Base-by-base conservation (phyloP, 2,329 filamentous ascomycete genomes). In the Elsinoe ampelina region DNA sequence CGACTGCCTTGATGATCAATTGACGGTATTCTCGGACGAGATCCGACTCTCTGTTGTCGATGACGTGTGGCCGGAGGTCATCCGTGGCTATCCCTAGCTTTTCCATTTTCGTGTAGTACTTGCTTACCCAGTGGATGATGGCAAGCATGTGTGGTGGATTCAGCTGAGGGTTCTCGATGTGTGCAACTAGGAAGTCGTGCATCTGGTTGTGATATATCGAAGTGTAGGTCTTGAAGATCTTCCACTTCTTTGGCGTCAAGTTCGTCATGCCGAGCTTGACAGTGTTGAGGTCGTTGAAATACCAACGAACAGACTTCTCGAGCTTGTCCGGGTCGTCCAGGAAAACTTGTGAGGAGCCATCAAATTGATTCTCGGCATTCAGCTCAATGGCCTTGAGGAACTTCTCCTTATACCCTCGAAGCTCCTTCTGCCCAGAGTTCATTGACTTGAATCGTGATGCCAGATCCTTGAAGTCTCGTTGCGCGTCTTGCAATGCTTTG, bases 181-280 rank as follows among this genome's bases (percentile, higher is more conserved):
- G 83, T 22, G 77, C 82, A 55, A 95, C 75, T 8, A 98, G 79
- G 70, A 93, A 95, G 70, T 96, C 89, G 73, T 95, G 93, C 92
- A 98, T 97, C 63, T 92, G 80, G 62, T 82, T 80, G 73, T 98
- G 93, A 69, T 98, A 98, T 60, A 95, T 91, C 65, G 87, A 81
- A 59, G 84, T 86, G 70, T 95, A 98, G 1, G 87, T 93, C 68
- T 87, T 85, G 73, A 91, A 87, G 48, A 98, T 95, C 68, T 86
- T 91, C 93, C 93, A 98, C 71, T 93, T 95, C 73, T 88, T 92
- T 7, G 95, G 93, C 82, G 96, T 91, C 55, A 98, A 78, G 26
- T 83, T 82, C 59, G 87, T 82, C 88, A 98, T 95, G 66, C 93
- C 92, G 61, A 95, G 80, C 71, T 92, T 90, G 67, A 96, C 92